Base-by-base conservation (phyloP, 1,139 yeast species). In the Ogataea hybrid region DNA sequence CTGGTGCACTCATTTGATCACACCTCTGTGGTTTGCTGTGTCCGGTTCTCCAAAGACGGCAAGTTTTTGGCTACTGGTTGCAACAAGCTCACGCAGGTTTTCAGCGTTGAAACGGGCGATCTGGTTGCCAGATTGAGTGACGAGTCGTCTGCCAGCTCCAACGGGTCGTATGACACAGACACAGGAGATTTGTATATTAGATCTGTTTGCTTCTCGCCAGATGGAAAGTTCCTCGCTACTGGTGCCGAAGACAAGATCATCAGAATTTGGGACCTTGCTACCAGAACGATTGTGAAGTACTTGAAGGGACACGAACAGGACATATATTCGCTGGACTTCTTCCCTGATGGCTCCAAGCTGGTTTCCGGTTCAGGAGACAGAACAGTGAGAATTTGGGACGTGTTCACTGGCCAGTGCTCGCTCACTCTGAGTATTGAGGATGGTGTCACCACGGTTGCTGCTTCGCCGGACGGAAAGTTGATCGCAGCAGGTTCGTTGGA, bases 171-270 rank as follows among this genome's bases (percentile, higher is more conserved):
- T 63, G 68, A 70, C 43, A 71, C 75, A 34, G 71, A 76, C 44
- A 73, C 75, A 49, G 81, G 95, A 34, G 97, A 92, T 64, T 73
- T 92, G 59, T 92, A 92, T 68, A 89, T 90, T 56, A 80, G 97
- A 60, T 86, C 96, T 1, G 97, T 92, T 40, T 90, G 97, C 64
- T 90, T 92, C 69, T 86, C 96, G 2, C 97, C 97, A 35, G 97
- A 90, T 68, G 97, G 97, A 42, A 87, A 88, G 66, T 85, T 79
- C 57, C 76, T 92, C 59, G 97, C 97, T 25, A 92, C 97, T 14
- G 98, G 98, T 61, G 97, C 97, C 32, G 98, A 92, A 69, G 98
- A 92, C 68, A 89, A 88, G 67, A 81, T 88, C 61, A 92, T 92
- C 57, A 79, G 98, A 65, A 90, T 92, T 60, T 92, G 98, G 98